phyloP scores from a whole-genome alignment of 2,329 filamentous ascomycete species.

The Elsinoe perseae region DNA sequence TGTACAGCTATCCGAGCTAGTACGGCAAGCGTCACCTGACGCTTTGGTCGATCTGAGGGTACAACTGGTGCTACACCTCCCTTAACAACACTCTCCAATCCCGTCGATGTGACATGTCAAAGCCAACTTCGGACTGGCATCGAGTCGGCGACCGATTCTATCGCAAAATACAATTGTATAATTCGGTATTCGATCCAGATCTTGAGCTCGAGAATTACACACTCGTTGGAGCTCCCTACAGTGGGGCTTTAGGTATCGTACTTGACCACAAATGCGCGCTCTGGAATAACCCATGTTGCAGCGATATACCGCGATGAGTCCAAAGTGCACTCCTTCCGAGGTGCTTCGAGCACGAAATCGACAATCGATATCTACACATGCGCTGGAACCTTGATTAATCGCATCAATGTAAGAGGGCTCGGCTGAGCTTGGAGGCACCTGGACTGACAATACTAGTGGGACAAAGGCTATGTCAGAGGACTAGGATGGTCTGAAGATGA shows the following conservation, averaged over 20 bases:
- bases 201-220: slow-evolving; percentile 92
- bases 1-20: too few relatives aligned
- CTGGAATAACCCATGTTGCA: slow-evolving; percentile 32
- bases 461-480: slow-evolving; percentile 77
- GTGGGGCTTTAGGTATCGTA: slow-evolving; percentile 74
- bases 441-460: slow-evolving; percentile 53
- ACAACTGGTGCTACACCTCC: too few relatives aligned
- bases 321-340: slow-evolving; percentile 72
- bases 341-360: slow-evolving; percentile 63
- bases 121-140: slow-evolving; percentile 86
- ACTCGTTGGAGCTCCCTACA: slow-evolving; percentile 84
- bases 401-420: slow-evolving; percentile 52
- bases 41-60: too few relatives aligned
- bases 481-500: slow-evolving; percentile 97
- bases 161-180: slow-evolving; percentile 89
- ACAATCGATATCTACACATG: slow-evolving; percentile 93
- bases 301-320: slow-evolving; percentile 82
- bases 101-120: slow-evolving; percentile 35
- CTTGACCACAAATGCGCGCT: background rate
- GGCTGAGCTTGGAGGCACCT: background rate
- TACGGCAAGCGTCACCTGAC: too few relatives aligned
- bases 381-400: slow-evolving; percentile 77
- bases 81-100: too few relatives aligned
- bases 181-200: slow-evolving; percentile 84
- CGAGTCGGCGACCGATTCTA: slow-evolving; percentile 89